These are phyloP conservation scores for Suhomyces terraborum DNA, from an alignment of 1,139 yeast species.

Conservation along the genomic window DNA sequence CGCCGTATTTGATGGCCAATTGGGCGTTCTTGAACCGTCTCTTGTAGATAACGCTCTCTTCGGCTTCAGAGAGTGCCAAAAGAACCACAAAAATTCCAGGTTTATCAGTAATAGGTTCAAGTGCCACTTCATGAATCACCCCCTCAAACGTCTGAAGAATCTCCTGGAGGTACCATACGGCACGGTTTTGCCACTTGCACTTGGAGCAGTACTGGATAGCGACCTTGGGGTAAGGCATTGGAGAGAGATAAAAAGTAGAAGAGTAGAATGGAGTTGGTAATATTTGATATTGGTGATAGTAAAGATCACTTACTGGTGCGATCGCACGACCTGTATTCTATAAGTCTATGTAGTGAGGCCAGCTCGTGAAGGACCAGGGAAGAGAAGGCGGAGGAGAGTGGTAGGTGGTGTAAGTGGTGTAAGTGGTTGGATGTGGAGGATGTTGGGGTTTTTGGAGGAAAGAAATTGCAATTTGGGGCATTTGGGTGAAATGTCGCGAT, in stretches of 20 bases:
- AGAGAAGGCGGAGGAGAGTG: no score
- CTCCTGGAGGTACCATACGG: slow-evolving; percentile 50
- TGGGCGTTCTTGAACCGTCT: slow-evolving; percentile 38
- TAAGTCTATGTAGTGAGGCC: background rate
- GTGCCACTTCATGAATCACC: slow-evolving; percentile 37
- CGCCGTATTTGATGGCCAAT: slow-evolving; percentile 22
- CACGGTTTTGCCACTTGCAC: slow-evolving; percentile 53
- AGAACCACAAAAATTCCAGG: slow-evolving; percentile 44
- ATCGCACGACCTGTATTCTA: slow-evolving; percentile 5
- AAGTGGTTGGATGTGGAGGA: no score
- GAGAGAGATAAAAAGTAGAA: no score
- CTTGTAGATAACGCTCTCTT: slow-evolving; percentile 33
- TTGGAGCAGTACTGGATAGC: slow-evolving; percentile 44
- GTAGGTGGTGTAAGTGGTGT: no score
- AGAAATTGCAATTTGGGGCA: no score
- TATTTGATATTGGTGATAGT: no score
- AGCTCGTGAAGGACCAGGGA: slow-evolving; percentile 1
- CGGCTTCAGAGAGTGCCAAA: slow-evolving; percentile 16
- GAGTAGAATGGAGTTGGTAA: no score
- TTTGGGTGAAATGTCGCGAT: background rate
- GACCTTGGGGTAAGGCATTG: slow-evolving; percentile 27
- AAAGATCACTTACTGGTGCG: background rate
- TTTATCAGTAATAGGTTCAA: slow-evolving; percentile 40
- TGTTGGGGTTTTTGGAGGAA: background rate
- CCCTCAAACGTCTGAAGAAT: slow-evolving; percentile 46